Evolutionary conservation across 768 basidiomycete genomes (phyloP), one percentile per base, ranked within the genome.

Genomic region (Termitomyces sp.): DNA sequence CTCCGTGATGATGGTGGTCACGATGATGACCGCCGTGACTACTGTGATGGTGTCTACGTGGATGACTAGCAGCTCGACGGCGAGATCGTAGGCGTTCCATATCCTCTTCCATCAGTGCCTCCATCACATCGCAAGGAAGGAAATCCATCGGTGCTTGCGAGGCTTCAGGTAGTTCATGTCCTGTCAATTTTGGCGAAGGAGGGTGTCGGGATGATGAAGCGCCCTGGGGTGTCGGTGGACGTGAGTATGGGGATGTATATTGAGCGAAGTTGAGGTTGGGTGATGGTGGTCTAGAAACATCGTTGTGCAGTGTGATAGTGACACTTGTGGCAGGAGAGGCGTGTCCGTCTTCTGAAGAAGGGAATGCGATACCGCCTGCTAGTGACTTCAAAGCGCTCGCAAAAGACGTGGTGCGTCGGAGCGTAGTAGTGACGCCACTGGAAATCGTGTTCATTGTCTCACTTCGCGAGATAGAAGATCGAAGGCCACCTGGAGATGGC

Each of bases 71-170:
- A 5, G 72, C 68, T 51, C 78, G 79, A 64, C 90, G 78, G 29
- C 93, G 83, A 37, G 92, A 88, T 25, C 88, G 79, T 42, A 98
- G 70, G 4, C 96, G 85, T 62, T 96, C 93, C 90, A 96, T 92
- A 68, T 98, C 96, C 69, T 96, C 94, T 68, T 94, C 92, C 72
- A 94, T 91, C 34, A 98, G 77, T 0, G 90, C 90, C 63, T 93
- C 89, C 78, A 97, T 91, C 25, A 94, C 91, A 66, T 91, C 83
- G 12, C 85, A 88, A 2, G 93, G 86, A 43, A 81, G 69, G 68
- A 89, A 94, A 57, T 86, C 84, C 47, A 77, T 76, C 1, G 77
- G 74, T 1, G 74, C 60, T 36, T 72, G 76, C 32, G 73, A 66
- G 3, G 68, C 57, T 17, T 74, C 75, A 10, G 74, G 63, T 15